Evolutionary conservation across 2,329 filamentous ascomycete species (phyloP).

Genomic region (Botrytis cinerea): DNA sequence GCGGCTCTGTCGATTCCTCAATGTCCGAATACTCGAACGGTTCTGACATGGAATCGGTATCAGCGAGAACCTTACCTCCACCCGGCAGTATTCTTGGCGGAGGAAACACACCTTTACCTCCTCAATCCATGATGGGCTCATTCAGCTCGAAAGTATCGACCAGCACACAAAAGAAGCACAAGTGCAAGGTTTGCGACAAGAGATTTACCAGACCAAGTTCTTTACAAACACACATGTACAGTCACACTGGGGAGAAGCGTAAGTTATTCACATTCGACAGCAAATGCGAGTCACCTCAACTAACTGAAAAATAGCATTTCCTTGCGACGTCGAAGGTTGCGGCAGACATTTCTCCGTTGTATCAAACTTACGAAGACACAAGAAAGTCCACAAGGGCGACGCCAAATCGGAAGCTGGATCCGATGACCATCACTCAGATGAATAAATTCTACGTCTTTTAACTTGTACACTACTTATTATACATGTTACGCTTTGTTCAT

Average conservation of each 20-base stretch:
- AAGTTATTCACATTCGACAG: slow-evolving; percentile 46
- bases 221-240: slow-evolving; percentile 97
- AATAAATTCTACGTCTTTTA: slow-evolving; percentile 26
- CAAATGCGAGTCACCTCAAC: not conserved
- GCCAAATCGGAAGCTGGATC: slow-evolving; percentile 63
- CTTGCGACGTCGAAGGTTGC: slow-evolving; percentile 91
- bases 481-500: slow-evolving; percentile 14
- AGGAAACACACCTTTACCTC: slow-evolving; percentile 75
- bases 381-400: slow-evolving; percentile 91
- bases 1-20: slow-evolving; percentile 78
- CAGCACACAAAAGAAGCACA: slow-evolving; percentile 98
- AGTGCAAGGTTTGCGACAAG: slow-evolving; percentile 99
- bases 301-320: slow-evolving; percentile 66
- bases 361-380: slow-evolving; percentile 89
- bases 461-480: slow-evolving; percentile 14
- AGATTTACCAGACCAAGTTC: slow-evolving; percentile 93
- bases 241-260: slow-evolving; percentile 98
- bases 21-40: slow-evolving; percentile 93
- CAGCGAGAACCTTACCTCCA: slow-evolving; percentile 79
- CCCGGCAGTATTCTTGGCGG: slow-evolving; percentile 67
- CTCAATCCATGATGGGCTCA: slow-evolving; percentile 97
- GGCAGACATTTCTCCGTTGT: slow-evolving; percentile 96
- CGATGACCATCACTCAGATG: slow-evolving; percentile 60
- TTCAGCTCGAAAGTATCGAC: slow-evolving; percentile 96
- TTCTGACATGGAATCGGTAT: slow-evolving; percentile 80